Evolutionary conservation across 768 basidiomycete species (phyloP).

Genomic region (Mycena filopes): DNA sequence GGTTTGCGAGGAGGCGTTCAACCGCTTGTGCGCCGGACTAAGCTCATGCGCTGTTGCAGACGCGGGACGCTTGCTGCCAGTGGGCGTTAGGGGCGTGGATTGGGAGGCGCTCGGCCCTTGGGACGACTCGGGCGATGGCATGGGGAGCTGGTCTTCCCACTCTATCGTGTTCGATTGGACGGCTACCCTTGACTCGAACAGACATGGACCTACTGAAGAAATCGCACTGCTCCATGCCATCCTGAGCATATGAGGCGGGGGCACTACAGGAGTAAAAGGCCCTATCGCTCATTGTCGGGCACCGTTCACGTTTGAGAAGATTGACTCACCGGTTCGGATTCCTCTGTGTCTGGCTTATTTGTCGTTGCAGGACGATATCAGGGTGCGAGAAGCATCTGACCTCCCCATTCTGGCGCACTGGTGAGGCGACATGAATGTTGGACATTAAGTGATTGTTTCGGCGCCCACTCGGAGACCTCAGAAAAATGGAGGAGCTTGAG

Average conservation of each 20-base stretch:
- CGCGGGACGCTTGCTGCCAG: constrained; percentile 21
- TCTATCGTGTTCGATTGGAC: constrained; percentile 4
- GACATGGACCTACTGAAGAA: constrained; percentile 21
- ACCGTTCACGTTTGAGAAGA: background rate
- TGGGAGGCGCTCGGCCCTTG: background rate
- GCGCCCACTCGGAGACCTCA: background rate
- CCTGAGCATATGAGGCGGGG: background rate
- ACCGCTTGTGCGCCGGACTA: constrained; percentile 11
- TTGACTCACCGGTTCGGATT: constrained; percentile 21
- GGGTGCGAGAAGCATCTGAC: constrained; percentile 15
- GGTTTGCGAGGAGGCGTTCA: background rate
- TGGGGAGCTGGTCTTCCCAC: constrained; percentile 26
- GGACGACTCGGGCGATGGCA: background rate
- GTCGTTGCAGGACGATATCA: background rate
- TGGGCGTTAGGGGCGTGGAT: constrained; percentile 7
- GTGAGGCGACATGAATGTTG: constrained; percentile 7
- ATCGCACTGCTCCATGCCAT: constrained; percentile 4
- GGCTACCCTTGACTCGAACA: no score
- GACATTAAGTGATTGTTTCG: background rate
- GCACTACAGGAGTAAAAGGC: constrained; percentile 23
- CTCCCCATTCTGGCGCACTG: constrained; percentile 4
- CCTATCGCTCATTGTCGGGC: background rate
- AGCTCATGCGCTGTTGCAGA: constrained; percentile 11
- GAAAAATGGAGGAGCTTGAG: background rate
- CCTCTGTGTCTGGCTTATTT: background rate